Evolutionary conservation across 2,329 filamentous ascomycete genomes (phyloP).

Genomic region (Fusarium incarnatum): DNA sequence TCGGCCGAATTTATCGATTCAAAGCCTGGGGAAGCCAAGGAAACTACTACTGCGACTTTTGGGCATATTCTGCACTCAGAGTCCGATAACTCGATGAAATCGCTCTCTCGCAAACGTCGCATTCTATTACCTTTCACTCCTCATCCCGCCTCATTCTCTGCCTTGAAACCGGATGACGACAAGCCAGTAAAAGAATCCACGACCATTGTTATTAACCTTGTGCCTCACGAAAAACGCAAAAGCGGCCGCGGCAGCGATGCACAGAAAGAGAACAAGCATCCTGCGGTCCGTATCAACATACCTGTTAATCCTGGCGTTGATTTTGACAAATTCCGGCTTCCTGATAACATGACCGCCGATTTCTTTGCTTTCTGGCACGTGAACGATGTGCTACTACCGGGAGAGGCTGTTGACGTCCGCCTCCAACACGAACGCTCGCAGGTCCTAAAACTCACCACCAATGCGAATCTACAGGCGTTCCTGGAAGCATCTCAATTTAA

Average conservation of each 20-base stretch:
- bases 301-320: slow-evolving; percentile 48
- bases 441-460: slow-evolving; percentile 54
- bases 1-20: slow-evolving; percentile 11
- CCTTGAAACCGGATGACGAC: slow-evolving; percentile 50
- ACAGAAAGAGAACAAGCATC: slow-evolving; percentile 8
- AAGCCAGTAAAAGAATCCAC: slow-evolving; percentile 43
- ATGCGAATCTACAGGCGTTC: slow-evolving; percentile 55
- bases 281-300: slow-evolving; percentile 48
- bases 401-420: slow-evolving; percentile 61
- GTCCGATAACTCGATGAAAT: background rate
- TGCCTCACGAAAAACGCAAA: slow-evolving; percentile 44
- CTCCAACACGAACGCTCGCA: slow-evolving; percentile 53
- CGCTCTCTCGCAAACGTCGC: slow-evolving; percentile 42
- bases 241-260: slow-evolving; percentile 30
- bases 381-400: slow-evolving; percentile 61
- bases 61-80: slow-evolving; percentile 61
- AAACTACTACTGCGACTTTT: slow-evolving; percentile 59
- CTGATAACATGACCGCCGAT: slow-evolving; percentile 48
- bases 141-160: slow-evolving; percentile 59
- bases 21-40: background rate
- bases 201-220: slow-evolving; percentile 61
- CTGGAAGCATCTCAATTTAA: slow-evolving; percentile 59
- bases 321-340: slow-evolving; percentile 47
- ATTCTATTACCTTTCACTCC: slow-evolving; percentile 61
- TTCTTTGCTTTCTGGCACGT: slow-evolving; percentile 47